Base-by-base conservation (phyloP, 768 basidiomycete genomes). In the Macrocybe gigantea region DNA sequence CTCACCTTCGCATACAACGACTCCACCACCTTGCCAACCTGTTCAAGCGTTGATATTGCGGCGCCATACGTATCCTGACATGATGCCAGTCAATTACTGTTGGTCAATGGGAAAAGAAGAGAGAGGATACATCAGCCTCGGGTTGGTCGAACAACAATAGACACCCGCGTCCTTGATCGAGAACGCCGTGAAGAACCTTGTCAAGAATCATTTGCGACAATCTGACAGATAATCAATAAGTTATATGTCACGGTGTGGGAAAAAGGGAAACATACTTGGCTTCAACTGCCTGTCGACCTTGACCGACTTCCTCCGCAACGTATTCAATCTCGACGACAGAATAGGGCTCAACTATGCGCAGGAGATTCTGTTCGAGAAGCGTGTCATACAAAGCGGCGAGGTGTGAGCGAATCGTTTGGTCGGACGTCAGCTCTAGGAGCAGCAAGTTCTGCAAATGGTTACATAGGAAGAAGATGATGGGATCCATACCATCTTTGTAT, bases 171-270 rank as follows among this genome's bases (percentile, higher is more conserved):
- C 92, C 93, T 63, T 98, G 95, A 63, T 98, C 95, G n/a, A 99
- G 75, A 1, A 99, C 93, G 5, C 95, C 95, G 52, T 91, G 80
- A 53, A 98, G 79, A 1, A 94, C 82, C 56, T 94, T 94, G 68
- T 97, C 95, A 34, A 97, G 71, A 52, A 98, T 99, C 95, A 99
- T 98, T 63, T 99, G 95, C 31, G 89, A 93, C 29, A 98, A 69
- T 62, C 94, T 95, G 56, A 5, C n/a, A 33, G 35, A 15, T 31
- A 15, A 32, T 22, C 22, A 22, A 22, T 22, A 22, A 22, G 22
- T 22, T 22, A 38, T 6, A 22, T 31, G 13, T 33, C 2, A 34
- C 32, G 12, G 12, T 43, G n/a, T 10, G 22, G 9, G 33, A 7
- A 40, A 34, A 41, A 44, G 13, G 12, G 47, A 38, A 13, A 69